phyloP scores from a whole-genome alignment of 306 rosid species.

The Betula pendula region DNA sequence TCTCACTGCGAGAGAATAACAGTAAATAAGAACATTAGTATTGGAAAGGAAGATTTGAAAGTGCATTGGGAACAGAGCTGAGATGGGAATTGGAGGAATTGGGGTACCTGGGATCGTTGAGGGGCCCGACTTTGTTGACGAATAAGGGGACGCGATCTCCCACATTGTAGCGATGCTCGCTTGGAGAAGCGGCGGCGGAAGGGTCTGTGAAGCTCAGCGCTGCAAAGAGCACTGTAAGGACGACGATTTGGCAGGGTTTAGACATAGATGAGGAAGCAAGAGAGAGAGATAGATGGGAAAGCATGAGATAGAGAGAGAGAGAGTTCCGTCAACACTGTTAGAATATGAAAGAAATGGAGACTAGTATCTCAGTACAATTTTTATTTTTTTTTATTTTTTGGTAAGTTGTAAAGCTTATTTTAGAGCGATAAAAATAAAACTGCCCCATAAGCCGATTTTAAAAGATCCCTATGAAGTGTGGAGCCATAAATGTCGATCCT shows the following conservation, averaged over 20 bases:
- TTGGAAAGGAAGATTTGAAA: background rate
- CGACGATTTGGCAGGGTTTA: constrained; percentile 26
- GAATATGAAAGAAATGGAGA: too few relatives aligned
- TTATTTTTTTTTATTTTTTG: too few relatives aligned
- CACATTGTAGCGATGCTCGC: constrained; percentile 56
- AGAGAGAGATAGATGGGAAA: constrained; percentile 22
- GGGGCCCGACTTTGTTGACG: constrained; percentile 84
- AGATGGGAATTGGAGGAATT: background rate
- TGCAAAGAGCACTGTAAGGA: constrained; percentile 34
- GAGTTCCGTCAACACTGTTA: too few relatives aligned
- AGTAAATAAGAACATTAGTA: background rate
- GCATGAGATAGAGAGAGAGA: background rate
- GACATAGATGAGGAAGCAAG: constrained; percentile 43
- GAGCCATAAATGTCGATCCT: too few relatives aligned
- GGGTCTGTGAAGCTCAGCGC: constrained; percentile 23
- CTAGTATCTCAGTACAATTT: too few relatives aligned
- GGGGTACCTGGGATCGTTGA: constrained; percentile 78
- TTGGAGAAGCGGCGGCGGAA: constrained; percentile 44
- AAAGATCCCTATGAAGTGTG: too few relatives aligned
- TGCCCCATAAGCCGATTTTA: too few relatives aligned
- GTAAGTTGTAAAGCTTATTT: too few relatives aligned
- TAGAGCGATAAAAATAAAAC: too few relatives aligned
- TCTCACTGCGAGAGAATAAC: constrained; percentile 56
- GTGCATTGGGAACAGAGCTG: too few relatives aligned
- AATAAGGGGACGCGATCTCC: constrained; percentile 57